Evolutionary conservation across 306 rosid genomes (phyloP), one percentile per base, ranked within the genome.

Genomic region (Vigna reflexopilosa): DNA sequence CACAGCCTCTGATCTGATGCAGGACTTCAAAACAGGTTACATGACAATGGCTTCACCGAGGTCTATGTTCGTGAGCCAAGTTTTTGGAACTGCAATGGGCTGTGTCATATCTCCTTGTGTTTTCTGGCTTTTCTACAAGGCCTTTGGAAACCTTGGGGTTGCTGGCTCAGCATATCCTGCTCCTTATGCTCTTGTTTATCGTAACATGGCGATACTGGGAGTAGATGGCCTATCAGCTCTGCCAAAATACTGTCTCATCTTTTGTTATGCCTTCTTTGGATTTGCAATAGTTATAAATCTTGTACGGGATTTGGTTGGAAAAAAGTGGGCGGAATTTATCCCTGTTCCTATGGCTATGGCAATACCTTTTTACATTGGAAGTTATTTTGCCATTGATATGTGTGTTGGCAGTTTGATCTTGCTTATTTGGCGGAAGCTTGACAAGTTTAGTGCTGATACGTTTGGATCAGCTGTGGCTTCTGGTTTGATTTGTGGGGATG

Each of bases 341-440:
- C 90, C 90, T 26, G 72, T 87, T 59, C 90, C 90, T 28, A 87
- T 84, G 88, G 90, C 90, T 48, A 81, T 87, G 84, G 90, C 90
- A 26, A 84, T 87, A 75, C 90, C 90, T n/a, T 87, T 87, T 67
- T 87, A 87, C 63, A 72, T 87, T 16, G 90, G 90, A 54, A 17
- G 64, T n/a, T 71, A 75, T 45, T 84, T 87, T 48, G 81, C 88
- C 36, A 84, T 87, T 76, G 90, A 87, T 22, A 87, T 87, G 90
- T 84, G 88, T 51, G 8, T 81, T 26, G 90, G 90, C 13, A 87
- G 90, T 78, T 81, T 87, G 64, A 87, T 87, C 44, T 68, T 84
- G 14, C 75, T 71, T 69, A 54, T 87, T 57, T 87, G 90, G 90
- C 17, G 30, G 76, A 78, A 67, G 72, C 2, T 72, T 56, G 74